Evolutionary conservation across 805 yeast genomes (phyloP).

Genomic region (Candida ovalis): DNA sequence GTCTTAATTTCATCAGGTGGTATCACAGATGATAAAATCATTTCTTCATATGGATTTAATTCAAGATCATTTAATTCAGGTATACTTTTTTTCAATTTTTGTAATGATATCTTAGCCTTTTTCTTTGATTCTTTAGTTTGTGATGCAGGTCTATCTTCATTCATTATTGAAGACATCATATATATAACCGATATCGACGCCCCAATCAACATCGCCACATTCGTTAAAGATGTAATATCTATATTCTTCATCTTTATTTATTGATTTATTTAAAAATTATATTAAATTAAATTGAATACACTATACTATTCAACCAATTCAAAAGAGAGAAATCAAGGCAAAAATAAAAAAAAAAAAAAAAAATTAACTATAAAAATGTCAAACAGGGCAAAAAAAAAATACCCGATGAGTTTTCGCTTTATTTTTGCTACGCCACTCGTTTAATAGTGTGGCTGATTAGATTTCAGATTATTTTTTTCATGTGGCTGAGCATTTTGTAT

Average conservation of each 20-base stretch:
- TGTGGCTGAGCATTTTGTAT: no score
- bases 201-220: conserved; percentile 34
- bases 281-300: no score
- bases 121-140: conserved; percentile 57
- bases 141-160: conserved; percentile 33
- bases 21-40: conserved; percentile 73
- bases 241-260: conserved; percentile 22
- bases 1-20: conserved; percentile 80
- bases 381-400: no score
- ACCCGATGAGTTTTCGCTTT: no score
- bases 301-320: no score
- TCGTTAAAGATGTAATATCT: conserved; percentile 28
- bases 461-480: no score
- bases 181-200: conserved; percentile 55
- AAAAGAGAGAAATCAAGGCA: no score
- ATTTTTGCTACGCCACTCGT: no score
- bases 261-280: no score
- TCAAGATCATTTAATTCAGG: conserved; percentile 51
- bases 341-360: no score
- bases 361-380: no score
- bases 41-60: conserved; percentile 70
- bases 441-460: no score
- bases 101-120: conserved; percentile 53
- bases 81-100: conserved; percentile 52
- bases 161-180: conserved; percentile 31